These are phyloP conservation scores for Torrubiella hemipterigena DNA, from an alignment of 2,329 filamentous ascomycete species.

Conservation along the genomic window DNA sequence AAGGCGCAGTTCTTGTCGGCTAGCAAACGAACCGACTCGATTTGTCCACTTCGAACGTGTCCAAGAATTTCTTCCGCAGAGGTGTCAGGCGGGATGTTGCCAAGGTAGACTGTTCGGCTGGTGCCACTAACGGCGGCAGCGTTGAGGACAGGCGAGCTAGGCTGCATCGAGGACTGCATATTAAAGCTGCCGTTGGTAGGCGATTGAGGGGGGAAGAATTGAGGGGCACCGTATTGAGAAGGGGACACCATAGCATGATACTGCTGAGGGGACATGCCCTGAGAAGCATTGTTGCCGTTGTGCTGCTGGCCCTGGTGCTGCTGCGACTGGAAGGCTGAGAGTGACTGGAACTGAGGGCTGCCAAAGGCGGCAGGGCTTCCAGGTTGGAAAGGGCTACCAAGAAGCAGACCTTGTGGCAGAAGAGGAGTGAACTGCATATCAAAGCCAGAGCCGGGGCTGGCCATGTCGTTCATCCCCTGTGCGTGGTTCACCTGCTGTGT, in stretches of 20 bases:
- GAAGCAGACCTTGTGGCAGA: conserved; percentile 83
- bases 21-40: conserved; percentile 93
- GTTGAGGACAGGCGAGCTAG: conserved; percentile 64
- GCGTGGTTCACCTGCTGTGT: conserved; percentile 53
- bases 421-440: conserved; percentile 99
- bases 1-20: conserved; percentile 99
- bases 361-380: conserved; percentile 83
- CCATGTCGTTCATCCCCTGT: conserved; percentile 52
- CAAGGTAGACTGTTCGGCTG: conserved; percentile 91
- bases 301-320: conserved; percentile 44
- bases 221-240: conserved; percentile 67
- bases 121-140: conserved; percentile 79
- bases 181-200: conserved; percentile 69
- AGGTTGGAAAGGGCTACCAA: conserved; percentile 93
- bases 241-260: conserved; percentile 83
- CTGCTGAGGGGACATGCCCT: conserved; percentile 66
- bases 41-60: conserved; percentile 93
- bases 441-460: conserved; percentile 76
- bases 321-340: conserved; percentile 56
- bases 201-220: conserved; percentile 82
- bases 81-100: conserved; percentile 97
- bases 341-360: conserved; percentile 82
- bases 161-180: conserved; percentile 41
- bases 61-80: conserved; percentile 92
- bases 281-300: conserved; percentile 55